Conservation (phyloP, 768 basidiomycete genomes). For the Pleurotus tuber-regium region DNA sequence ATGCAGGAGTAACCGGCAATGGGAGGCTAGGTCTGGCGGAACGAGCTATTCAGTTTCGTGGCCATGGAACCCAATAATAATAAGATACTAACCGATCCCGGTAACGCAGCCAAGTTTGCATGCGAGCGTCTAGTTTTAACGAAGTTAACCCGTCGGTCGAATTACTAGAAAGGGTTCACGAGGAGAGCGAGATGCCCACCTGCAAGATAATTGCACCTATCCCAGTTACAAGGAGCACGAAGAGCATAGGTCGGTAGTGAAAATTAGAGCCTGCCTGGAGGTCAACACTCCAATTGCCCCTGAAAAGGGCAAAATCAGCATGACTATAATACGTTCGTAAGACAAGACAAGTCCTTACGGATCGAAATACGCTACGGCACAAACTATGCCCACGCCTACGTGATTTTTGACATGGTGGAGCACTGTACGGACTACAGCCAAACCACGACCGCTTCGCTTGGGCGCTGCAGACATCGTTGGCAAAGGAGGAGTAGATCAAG, state of each 20-base stretch:
- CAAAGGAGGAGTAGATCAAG: neutral
- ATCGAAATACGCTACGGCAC: constrained; percentile 73
- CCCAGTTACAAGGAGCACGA: constrained; percentile 62
- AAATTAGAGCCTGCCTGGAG: constrained; percentile 73
- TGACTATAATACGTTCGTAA: too few species aligned
- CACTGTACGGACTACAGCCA: neutral
- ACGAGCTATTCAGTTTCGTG: neutral
- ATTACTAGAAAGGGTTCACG: too few species aligned
- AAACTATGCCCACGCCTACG: constrained; percentile 67
- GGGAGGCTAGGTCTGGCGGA: constrained; percentile 51
- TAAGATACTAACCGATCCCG: neutral
- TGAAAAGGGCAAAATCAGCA: constrained; percentile 17
- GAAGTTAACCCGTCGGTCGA: neutral
- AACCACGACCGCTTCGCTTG: neutral
- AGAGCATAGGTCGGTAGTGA: constrained; percentile 70
- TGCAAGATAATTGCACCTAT: constrained; percentile 69
- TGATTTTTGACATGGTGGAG: constrained; percentile 36
- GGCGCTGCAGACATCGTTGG: neutral
- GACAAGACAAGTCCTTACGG: constrained; percentile 60
- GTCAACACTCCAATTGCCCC: constrained; percentile 81
- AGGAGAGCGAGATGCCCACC: constrained; percentile 24
- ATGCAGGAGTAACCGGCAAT: constrained; percentile 55
- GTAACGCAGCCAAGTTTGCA: constrained; percentile 3
- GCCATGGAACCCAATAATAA: neutral
- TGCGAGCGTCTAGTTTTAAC: constrained; percentile 53